Base-by-base conservation (phyloP, 495 filamentous ascomycete species). In the Daldinia bambusicola region DNA sequence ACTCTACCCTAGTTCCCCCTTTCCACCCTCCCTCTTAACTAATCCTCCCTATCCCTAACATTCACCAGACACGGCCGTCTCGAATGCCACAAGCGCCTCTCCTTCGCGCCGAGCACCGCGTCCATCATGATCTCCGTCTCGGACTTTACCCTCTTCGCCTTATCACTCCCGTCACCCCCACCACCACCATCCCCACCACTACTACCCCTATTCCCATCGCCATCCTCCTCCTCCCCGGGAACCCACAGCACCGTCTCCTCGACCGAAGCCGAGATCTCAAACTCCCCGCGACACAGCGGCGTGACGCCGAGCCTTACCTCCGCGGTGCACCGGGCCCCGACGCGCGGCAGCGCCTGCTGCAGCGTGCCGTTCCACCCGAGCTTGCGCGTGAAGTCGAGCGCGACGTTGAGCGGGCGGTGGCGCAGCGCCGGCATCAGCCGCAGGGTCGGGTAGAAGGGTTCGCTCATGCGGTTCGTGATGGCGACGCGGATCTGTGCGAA, bases 351-450 rank as follows among this genome's bases (percentile, higher is more conserved):
- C 0, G 85, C 83, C 63, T 90, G 90, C 78, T 98, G 94, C 57
- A 96, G 76, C 61, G 92, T 88, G 0, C 94, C 94, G 62, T 92
- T 94, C 88, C 92, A 94, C 12, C 90, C 90, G 13, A 97, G 85
- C 56, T 92, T 90, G 71, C 91, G 88, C n/a, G 89, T 89, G 18
- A 97, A 88, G 75, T 98, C 94, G 16, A 97, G 87, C 14, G 93
- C 91, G 13, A 90, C 82, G 72, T 89, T 87, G 62, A 87, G 86
- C 2, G 91, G 87, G 31, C 94, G 89, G 67, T 94, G 87, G 45
- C 89, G 85, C 4, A 97, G 84, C 60, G 88, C 83, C 0, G 93
- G 93, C 77, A 94, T 89, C 8, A 97, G 79, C 22, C 94, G 86
- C 32, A 98, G 83, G 5, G 94, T 81, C 0, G 92, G 91, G 48